These are phyloP conservation scores for Chalciporus piperatus DNA, from an alignment of 768 basidiomycete genomes.

Conservation along the genomic window DNA sequence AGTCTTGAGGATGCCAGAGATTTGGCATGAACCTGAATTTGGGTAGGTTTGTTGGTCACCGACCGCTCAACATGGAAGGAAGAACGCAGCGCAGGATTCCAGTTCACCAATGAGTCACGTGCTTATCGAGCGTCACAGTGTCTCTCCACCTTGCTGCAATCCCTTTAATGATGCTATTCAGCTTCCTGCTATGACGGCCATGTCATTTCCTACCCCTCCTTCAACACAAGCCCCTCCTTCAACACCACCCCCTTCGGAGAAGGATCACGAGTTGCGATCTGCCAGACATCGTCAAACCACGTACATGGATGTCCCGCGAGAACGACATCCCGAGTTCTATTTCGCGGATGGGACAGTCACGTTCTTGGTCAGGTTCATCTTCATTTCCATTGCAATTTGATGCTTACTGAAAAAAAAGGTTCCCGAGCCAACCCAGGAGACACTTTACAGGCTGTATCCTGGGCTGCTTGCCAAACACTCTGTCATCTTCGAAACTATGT, in stretches of 20 bases:
- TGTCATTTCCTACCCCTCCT: too few relatives aligned
- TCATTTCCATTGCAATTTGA: neutral
- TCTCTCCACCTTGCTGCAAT: too few relatives aligned
- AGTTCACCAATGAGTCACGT: neutral
- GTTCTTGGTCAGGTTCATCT: conserved; percentile 1
- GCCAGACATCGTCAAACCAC: neutral
- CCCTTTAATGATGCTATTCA: neutral
- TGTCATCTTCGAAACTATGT: neutral
- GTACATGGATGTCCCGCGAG: neutral
- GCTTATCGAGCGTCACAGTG: neutral
- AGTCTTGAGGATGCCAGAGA: neutral
- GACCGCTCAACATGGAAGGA: neutral
- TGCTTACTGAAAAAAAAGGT: neutral
- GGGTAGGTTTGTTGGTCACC: neutral
- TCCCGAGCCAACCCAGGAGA: neutral
- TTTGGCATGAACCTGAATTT: neutral
- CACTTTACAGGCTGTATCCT: neutral
- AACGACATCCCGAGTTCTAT: conserved; percentile 2
- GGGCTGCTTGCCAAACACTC: neutral
- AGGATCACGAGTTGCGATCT: neutral
- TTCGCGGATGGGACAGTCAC: conserved; percentile 3
- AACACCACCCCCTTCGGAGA: neutral
- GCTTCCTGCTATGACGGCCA: neutral
- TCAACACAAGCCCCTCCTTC: neutral
- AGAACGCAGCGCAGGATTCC: neutral